These are phyloP conservation scores for Triticum aestivum DNA, from an alignment of 176 grass and related monocot species.

Conservation along the genomic window DNA sequence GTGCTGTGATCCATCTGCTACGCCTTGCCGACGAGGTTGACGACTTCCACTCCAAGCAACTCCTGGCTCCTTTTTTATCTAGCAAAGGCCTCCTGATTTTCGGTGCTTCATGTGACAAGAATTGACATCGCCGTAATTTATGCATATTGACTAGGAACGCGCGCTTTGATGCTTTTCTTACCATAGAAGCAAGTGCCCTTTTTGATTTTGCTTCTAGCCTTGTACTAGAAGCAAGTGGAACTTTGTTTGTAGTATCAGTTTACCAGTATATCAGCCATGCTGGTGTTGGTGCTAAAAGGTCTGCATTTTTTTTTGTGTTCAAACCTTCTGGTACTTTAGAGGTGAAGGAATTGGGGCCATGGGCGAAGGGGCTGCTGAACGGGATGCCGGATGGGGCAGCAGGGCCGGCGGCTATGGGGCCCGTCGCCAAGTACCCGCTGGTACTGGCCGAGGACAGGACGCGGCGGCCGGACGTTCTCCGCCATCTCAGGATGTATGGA, in stretches of 20 bases:
- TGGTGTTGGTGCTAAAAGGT: slow-evolving; percentile 29
- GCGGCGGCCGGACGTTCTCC: slow-evolving; percentile 67
- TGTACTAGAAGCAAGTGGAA: neutral
- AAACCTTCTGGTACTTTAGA: slow-evolving; percentile 44
- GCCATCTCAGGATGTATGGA: slow-evolving; percentile 64
- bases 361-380: slow-evolving; percentile 79
- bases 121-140: neutral
- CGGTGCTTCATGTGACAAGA: neutral
- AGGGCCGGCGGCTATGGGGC: slow-evolving; percentile 47
- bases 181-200: slow-evolving; percentile 9
- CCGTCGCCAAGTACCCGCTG: slow-evolving; percentile 52
- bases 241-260: neutral
- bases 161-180: slow-evolving; percentile 20
- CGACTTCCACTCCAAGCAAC: neutral
- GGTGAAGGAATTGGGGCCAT: slow-evolving; percentile 66
- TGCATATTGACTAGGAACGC: neutral
- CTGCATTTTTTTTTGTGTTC: neutral
- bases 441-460: slow-evolving; percentile 83
- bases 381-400: slow-evolving; percentile 44
- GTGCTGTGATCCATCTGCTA: slow-evolving; percentile 16
- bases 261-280: neutral
- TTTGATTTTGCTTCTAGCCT: neutral
- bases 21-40: neutral
- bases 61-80: neutral
- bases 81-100: neutral